Percentiles rank a stretch among this genome's conserved stretches.
phyloP scores from a whole-genome alignment of 2,329 filamentous ascomycete genomes.

The Aspergillus candidus region DNA sequence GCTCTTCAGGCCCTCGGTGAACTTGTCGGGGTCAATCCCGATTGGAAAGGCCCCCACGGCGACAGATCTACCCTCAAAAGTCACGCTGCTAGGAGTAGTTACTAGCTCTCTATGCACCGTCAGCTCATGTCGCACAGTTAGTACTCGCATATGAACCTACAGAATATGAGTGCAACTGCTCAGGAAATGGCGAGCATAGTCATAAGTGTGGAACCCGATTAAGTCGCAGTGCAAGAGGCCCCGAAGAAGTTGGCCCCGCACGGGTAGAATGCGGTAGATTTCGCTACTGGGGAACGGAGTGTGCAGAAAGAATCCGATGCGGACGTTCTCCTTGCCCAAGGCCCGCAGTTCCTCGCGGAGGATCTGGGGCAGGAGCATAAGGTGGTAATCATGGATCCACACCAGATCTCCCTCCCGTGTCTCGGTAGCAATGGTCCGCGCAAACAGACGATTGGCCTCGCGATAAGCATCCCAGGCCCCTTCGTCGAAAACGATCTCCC shows the following conservation, averaged over 20 bases:
- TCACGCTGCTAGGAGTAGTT: constrained; percentile 84
- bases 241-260: constrained; percentile 75
- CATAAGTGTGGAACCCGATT: constrained; percentile 94
- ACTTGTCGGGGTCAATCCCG: constrained; percentile 92
- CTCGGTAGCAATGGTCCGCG: constrained; percentile 73
- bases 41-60: constrained; percentile 91
- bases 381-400: constrained; percentile 95
- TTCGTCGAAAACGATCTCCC: constrained; percentile 94
- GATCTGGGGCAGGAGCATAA: constrained; percentile 92
- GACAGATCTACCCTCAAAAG: constrained; percentile 76
- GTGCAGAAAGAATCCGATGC: constrained; percentile 94
- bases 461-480: constrained; percentile 83
- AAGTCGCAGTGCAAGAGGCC: constrained; percentile 86
- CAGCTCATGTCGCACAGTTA: constrained; percentile 9
- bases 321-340: constrained; percentile 70
- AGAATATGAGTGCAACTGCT: constrained; percentile 88
- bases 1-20: constrained; percentile 75
- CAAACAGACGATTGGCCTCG: constrained; percentile 84
- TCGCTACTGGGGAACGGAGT: constrained; percentile 92
- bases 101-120: constrained; percentile 30
- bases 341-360: constrained; percentile 75
- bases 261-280: constrained; percentile 88
- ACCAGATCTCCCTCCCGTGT: constrained; percentile 85
- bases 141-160: constrained; percentile 36
- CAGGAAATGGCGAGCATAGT: constrained; percentile 89